Base-by-base conservation (phyloP, 1,284 basidiomycete genomes). In the Trichosporon sp. region DNA sequence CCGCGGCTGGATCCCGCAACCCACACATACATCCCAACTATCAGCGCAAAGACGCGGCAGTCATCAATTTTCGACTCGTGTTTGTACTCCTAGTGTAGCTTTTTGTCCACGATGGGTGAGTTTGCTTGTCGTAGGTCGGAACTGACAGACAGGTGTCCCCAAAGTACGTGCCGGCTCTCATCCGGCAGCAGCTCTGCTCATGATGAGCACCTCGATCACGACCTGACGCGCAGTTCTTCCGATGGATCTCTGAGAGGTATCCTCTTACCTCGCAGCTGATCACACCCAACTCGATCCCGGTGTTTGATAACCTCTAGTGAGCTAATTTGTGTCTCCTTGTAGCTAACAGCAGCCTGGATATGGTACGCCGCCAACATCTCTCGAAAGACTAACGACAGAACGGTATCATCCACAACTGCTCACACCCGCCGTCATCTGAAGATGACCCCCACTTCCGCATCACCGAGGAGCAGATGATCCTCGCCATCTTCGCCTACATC, bases 181-280 rank as follows among this genome's bases (percentile, higher is more conserved):
- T 38, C 10, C 16, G 21, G 32, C 63, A 14, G 38, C 43, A 21
- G 48, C 19, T 10, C 19, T 11, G 32, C 40, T 43, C 16, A 21
- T 26, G 26, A 59, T 14, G n/a, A 12, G 54, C 19, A 4, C 7
- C n/a, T 46, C 35, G 68, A 68, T 40, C 66, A n/a, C 16, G 31
- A 6, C 37, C 16, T 73, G 67, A 74, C 66, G 19, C 8, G 7
- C 70, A 88, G 84, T 88, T 87, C 80, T 88, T 88, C 83, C 82
- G 87, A 81, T 87, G 85, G 85, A 86, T 88, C 81, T 87, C 86
- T 68, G 97, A 99, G 87, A 91, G 97, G 76, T 99, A 99, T 83
- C 96, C 97, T 73, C 89, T 99, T 78, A 99, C 96, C 65, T 98
- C 96, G 56, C 96, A 99, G 84, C 88, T 99, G 76, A 97, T 99